Evolutionary conservation across 495 filamentous ascomycete genomes (phyloP), one percentile per base, ranked within the genome.

Genomic region (Opeltia flavorubescens): DNA sequence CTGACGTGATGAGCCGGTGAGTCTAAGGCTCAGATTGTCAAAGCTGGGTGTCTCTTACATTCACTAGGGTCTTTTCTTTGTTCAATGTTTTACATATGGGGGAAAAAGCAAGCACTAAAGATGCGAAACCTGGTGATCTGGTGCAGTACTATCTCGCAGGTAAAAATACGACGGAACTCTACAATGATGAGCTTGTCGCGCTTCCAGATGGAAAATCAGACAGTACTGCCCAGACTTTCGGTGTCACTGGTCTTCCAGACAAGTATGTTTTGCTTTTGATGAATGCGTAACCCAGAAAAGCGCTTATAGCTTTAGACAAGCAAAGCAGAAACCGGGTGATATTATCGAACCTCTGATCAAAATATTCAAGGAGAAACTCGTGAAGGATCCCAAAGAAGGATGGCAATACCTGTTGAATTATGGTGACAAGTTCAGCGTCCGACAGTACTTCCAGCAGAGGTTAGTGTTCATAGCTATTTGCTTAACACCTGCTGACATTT

Each of bases 101-200:
- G 12, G 25, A 40, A 20, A 12, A 33, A 24, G 49, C 25, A 3
- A 40, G 48, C n/a, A 21, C 17, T 24, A 44, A 28, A 18, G 42
- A 44, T 26, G 18, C 50, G 20, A 48, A 52, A 23, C 12, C 24
- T 15, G 45, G 50, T 23, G 18, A 49, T 18, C 34, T 59, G 35
- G 52, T 59, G 9, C 47, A 45, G 8, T 63, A 63, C 38, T 45
- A 56, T 31, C 21, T 61, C 24, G 27, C 20, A 5, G 50, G 50
- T 20, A 34, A 20, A 5, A 30, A 52, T 13, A 56, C 23, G 25
- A 48, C 51, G 4, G 21, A 27, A 20, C 49, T 54, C 18, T 63
- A 54, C 47, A 58, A 62, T 20, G 46, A 51, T 41, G 44, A 25
- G 28, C 47, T 33, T 21, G 41, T 45, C 23, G 20, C 44, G 15